These are phyloP conservation scores for Xylaria venustula DNA, from an alignment of 495 filamentous ascomycete genomes.

Conservation along the genomic window DNA sequence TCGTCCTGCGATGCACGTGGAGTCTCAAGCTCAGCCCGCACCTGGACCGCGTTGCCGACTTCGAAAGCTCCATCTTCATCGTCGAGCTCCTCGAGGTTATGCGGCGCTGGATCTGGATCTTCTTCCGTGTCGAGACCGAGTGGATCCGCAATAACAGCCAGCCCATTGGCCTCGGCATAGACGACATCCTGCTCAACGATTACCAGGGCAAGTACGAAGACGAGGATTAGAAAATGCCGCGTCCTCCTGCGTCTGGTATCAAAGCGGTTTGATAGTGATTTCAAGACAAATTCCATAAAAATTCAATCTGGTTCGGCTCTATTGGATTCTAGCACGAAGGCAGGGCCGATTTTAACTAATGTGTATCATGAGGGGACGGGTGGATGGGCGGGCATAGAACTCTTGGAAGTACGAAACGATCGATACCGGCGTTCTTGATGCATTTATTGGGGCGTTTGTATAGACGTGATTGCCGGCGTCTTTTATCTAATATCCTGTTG, in stretches of 20 bases:
- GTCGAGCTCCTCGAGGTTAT: conserved; percentile 83
- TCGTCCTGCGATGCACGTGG: conserved; percentile 86
- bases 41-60: conserved; percentile 76
- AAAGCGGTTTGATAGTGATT: neutral
- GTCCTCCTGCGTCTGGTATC: neutral
- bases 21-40: conserved; percentile 76
- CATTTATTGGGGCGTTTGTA: conserved; percentile 15
- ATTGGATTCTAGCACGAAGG: too few species aligned
- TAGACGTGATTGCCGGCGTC: neutral
- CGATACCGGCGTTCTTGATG: conserved; percentile 7
- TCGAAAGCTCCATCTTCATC: conserved; percentile 81
- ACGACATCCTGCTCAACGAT: conserved; percentile 46
- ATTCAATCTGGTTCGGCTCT: neutral
- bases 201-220: conserved; percentile 44
- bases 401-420: neutral
- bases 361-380: conserved; percentile 4
- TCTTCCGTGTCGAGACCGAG: conserved; percentile 91
- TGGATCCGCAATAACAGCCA: conserved; percentile 57
- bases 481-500: neutral
- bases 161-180: conserved; percentile 31
- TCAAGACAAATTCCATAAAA: too few species aligned
- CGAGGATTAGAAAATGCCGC: conserved; percentile 31
- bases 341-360: neutral
- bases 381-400: neutral
- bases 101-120: conserved; percentile 94